A percentile compares a stretch with the other conserved stretches of the same genome.
Conservation (phyloP, 768 basidiomycete genomes). For the Termitomyces sp. region DNA sequence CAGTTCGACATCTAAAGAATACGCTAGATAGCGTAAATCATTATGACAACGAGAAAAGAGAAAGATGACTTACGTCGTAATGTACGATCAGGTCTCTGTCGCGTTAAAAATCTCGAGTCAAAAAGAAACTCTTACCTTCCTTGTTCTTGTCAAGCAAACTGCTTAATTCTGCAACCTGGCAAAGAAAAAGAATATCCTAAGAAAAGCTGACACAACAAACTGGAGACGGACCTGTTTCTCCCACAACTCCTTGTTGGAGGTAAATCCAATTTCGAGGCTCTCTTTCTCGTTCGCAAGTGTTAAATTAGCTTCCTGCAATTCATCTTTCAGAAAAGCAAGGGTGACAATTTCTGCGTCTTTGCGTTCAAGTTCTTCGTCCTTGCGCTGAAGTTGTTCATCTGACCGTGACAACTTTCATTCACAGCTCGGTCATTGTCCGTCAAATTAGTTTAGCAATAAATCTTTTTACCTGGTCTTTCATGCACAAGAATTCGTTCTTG, state of each 20-base stretch:
- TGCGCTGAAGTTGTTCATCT: not conserved
- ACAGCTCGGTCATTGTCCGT: not conserved
- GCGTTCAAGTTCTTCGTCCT: not conserved
- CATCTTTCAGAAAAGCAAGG: not conserved
- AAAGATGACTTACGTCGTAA: not conserved
- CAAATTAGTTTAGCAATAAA: not conserved
- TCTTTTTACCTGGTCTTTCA: conserved; percentile 21
- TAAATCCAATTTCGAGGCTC: not conserved
- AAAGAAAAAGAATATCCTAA: not conserved
- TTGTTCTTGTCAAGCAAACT: not conserved
- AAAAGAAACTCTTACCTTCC: not conserved
- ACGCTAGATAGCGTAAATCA: not conserved
- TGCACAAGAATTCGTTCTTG: conserved; percentile 21
- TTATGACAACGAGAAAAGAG: not conserved
- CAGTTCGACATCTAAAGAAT: not conserved
- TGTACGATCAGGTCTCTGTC: not conserved
- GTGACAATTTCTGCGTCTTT: not conserved
- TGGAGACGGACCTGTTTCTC: not conserved
- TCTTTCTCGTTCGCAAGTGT: not conserved
- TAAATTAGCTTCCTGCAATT: not conserved
- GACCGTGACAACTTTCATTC: not conserved
- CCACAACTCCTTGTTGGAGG: not conserved
- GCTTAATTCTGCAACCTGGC: not conserved
- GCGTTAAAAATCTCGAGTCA: no score
- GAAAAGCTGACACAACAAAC: not conserved